phyloP scores from a whole-genome alignment of 2,329 filamentous ascomycete genomes.

The Geosmithia putterillii region DNA sequence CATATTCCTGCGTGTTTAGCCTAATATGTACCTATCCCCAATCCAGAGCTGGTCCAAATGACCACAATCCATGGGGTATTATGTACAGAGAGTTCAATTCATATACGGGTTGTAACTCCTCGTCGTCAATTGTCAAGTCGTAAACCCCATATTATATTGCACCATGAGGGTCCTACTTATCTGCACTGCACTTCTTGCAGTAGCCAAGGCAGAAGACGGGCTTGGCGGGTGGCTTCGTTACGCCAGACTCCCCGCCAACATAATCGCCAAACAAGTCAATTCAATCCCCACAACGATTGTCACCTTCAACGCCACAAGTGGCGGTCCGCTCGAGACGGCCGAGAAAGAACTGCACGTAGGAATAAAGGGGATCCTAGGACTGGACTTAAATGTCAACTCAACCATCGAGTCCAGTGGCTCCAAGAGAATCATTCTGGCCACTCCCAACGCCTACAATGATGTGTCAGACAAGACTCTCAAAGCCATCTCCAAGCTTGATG shows the following conservation, averaged over 20 bases:
- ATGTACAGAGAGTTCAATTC: too few relatives aligned
- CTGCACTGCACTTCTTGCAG: background rate
- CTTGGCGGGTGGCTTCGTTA: slow-evolving; percentile 53
- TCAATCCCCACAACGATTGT: slow-evolving; percentile 35
- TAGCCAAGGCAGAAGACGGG: slow-evolving; percentile 40
- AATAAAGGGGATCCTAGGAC: slow-evolving; percentile 43
- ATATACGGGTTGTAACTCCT: too few relatives aligned
- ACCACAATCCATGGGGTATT: too few relatives aligned
- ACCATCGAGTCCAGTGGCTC: background rate
- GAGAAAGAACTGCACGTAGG: slow-evolving; percentile 46
- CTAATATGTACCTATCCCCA: background rate
- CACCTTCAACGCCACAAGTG: slow-evolving; percentile 37
- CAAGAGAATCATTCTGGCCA: slow-evolving; percentile 9
- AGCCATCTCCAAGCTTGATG: slow-evolving; percentile 14
- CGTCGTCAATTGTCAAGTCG: too few relatives aligned
- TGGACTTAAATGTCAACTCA: slow-evolving; percentile 21
- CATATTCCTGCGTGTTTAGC: background rate
- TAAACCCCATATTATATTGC: too few relatives aligned
- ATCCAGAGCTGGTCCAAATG: background rate
- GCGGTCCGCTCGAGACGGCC: slow-evolving; percentile 46
- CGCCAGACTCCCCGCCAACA: slow-evolving; percentile 28
- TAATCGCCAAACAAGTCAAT: slow-evolving; percentile 17
- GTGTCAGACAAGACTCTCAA: slow-evolving; percentile 22
- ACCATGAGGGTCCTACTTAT: background rate
- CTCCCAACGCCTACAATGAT: slow-evolving; percentile 12